Evolutionary conservation across 2,329 filamentous ascomycete genomes (phyloP).

Genomic region (Colletotrichum destructivum): DNA sequence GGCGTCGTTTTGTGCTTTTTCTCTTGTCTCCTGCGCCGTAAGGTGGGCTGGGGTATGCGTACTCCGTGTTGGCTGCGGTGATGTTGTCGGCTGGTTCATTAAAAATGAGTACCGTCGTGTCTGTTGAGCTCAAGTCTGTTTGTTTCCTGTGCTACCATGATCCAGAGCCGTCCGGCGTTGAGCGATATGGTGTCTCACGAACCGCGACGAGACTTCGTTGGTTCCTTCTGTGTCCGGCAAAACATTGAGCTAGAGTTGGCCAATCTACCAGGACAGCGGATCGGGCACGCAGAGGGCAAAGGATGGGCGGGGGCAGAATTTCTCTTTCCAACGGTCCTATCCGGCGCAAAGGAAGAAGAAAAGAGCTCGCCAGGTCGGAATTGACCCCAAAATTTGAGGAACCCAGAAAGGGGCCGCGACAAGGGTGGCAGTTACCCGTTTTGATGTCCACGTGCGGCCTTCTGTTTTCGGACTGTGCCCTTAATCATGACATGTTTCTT

Average conservation of each 20-base stretch:
- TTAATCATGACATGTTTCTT: conserved; percentile 24
- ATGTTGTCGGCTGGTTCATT: too few species aligned
- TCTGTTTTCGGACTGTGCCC: conserved; percentile 22
- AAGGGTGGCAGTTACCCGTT: conserved; percentile 26
- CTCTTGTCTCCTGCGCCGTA: conserved; percentile 1
- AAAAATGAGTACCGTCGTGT: not conserved
- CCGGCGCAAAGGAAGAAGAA: not conserved
- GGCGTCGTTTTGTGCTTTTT: conserved; percentile 13
- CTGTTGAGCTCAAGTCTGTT: not conserved
- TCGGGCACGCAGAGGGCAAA: conserved; percentile 1
- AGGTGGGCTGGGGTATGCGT: not conserved
- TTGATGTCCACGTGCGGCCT: conserved; percentile 28
- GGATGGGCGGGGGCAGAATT: conserved; percentile 19
- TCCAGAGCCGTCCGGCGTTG: not conserved
- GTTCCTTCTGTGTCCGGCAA: not conserved
- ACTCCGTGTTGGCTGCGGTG: not conserved
- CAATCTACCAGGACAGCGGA: conserved; percentile 5
- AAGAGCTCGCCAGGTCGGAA: conserved; percentile 5
- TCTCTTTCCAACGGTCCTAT: conserved; percentile 11
- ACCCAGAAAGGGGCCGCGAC: conserved; percentile 31
- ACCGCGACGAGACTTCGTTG: not conserved
- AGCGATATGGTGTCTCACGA: not conserved
- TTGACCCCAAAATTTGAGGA: conserved; percentile 25
- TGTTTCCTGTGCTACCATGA: too few species aligned
- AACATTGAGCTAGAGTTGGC: too few species aligned